Base-by-base conservation (phyloP, 306 rosid genomes). In the Lathyrus aphaca region DNA sequence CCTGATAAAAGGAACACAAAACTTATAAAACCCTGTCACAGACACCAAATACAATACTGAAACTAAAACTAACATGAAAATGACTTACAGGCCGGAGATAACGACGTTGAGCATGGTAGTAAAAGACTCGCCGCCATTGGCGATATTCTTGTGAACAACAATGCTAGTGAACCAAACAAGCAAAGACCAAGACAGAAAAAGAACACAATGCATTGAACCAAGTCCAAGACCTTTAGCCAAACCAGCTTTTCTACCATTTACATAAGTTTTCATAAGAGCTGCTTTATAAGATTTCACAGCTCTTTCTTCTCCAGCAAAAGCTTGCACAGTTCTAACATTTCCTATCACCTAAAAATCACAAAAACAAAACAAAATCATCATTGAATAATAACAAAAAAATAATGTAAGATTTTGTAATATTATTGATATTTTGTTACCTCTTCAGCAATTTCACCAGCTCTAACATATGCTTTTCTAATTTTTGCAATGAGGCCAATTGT, bases 51-150 rank as follows among this genome's bases (percentile, higher is more conserved):
- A 53, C 35, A 2, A 32, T 12, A 40, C n/a, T 9, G n/a, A 40
- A 10, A 11, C n/a, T 10, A 40, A 40, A 40, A 46, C 62, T 14
- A 1, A 55, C 5, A 51, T 66, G 79, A 57, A 8, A 78, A 68
- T 35, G 35, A 64, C 98, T 84, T 83, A 94, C 98, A 94, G 87
- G 89, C 98, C 98, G 74, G 98, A 82, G 73, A 94, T 90, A 1
- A 94, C 98, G 53, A 94, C 98, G 61, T 94, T 94, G 74, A 94
- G 96, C 98, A 94, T 90, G 77, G 98, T 94, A 27, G 97, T 90
- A 89, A 94, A 94, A 55, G 99, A 88, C 17, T 94, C 96, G 30
- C 99, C 99, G 0, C 99, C 97, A 80, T 91, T 84, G 69, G 97
- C 87, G 18, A 94, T 88, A 9, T 77, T 67, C 86, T 90, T 94